Base-by-base conservation (phyloP, 208 protist genomes). In the Leishmania tarentolae region DNA sequence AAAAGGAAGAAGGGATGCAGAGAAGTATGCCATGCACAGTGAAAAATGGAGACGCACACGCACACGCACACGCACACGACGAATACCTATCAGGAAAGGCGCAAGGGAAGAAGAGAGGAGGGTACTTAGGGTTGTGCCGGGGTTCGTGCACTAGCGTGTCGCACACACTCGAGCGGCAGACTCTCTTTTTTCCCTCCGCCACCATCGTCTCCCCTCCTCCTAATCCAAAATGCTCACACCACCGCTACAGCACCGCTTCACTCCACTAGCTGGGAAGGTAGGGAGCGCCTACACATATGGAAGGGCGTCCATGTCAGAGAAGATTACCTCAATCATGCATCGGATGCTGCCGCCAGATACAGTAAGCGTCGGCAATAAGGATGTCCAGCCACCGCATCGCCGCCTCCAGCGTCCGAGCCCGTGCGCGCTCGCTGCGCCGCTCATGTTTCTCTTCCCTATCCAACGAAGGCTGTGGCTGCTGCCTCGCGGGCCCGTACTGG, bases 361-460 rank as follows among this genome's bases (percentile, higher is more conserved):
- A 84, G 59, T 92, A 94, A 3, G 87, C 91, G 24, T 90, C 82
- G 8, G 86, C 83, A 56, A 97, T 92, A 31, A 95, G 46, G 11
- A 88, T 52, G 37, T 92, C 85, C n/a, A 95, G 46, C 92, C 93
- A 97, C 24, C 66, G 78, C 79, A 81, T 82, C 56, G 83, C 79
- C 69, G 80, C 78, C 37, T 53, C 42, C 68, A 50, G 57, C 74
- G 74, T 11, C 31, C 31, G 24, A n/a, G 46, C 17, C 28, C 37
- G 31, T 28, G 50, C 53, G 2, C 37, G 35, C 40, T 8, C 24
- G 56, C 53, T 3, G 21, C 19, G 11, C 21, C 50, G 0, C 24
- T 6, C 53, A 40, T 57, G 31, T 7, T 31, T 35, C 31, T 35
- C 35, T 57, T 61, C 68, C 56, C 78, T 50, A 68, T 37, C 37